Evolutionary conservation across 768 basidiomycete species (phyloP).

Genomic region (Pilatotrama ljubarskyi): DNA sequence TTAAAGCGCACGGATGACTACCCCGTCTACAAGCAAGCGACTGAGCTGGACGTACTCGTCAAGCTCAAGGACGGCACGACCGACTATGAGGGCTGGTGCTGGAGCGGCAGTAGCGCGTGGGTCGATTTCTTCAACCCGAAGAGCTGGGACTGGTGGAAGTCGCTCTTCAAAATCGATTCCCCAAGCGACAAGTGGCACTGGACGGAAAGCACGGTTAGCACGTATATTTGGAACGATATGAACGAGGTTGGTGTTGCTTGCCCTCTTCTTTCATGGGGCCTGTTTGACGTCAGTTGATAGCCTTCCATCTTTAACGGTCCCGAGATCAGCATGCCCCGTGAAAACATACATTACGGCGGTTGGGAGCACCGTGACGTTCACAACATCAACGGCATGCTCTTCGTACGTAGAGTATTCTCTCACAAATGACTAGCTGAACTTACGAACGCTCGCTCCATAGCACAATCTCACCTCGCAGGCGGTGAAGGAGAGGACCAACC

Average conservation of each 20-base stretch:
- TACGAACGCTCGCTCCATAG: constrained; percentile 39
- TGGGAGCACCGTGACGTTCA: constrained; percentile 99
- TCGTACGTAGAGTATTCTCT: constrained; percentile 45
- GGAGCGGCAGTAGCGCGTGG: constrained; percentile 96
- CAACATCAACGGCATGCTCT: constrained; percentile 97
- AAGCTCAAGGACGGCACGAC: constrained; percentile 78
- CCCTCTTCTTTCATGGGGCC: too few species aligned
- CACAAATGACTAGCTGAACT: neutral
- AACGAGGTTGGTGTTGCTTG: constrained; percentile 66
- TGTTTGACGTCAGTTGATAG: constrained; percentile 37
- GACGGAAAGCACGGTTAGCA: constrained; percentile 75
- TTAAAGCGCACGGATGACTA: constrained; percentile 80
- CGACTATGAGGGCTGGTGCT: constrained; percentile 98
- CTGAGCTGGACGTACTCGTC: constrained; percentile 78
- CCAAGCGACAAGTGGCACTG: constrained; percentile 66
- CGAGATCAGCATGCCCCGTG: constrained; percentile 83
- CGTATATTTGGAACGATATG: constrained; percentile 99
- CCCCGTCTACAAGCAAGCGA: constrained; percentile 83
- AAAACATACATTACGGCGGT: constrained; percentile 82
- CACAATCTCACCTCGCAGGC: constrained; percentile 84
- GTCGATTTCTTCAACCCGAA: constrained; percentile 94
- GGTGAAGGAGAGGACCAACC: constrained; percentile 68
- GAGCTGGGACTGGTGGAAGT: constrained; percentile 89
- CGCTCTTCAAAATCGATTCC: constrained; percentile 69
- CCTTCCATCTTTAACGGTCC: constrained; percentile 99